Percentiles rank a stretch among this genome's conserved stretches.
Conservation (phyloP, 1,284 basidiomycete species). For the Ustanciosporium gigantosporum region DNA sequence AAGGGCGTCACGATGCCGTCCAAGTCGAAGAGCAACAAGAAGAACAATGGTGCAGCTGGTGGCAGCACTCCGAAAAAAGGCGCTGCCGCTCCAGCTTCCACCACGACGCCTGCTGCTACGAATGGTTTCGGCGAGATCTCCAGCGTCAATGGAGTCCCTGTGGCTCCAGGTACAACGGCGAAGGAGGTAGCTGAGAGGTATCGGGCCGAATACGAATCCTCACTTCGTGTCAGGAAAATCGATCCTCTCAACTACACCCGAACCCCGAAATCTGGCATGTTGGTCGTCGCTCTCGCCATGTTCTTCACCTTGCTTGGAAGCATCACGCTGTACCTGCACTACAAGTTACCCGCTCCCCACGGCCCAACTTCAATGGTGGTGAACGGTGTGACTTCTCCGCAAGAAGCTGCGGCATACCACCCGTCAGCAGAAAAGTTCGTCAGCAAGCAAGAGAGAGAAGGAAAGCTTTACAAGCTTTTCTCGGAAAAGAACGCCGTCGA, state of each 20-base stretch:
- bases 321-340: conserved; percentile 48
- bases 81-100: conserved; percentile 3
- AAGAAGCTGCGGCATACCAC: conserved; percentile 32
- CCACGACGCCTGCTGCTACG: no score
- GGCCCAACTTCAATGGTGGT: conserved; percentile 27
- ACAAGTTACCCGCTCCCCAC: conserved; percentile 50
- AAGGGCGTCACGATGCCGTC: conserved; percentile 12
- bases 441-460: conserved; percentile 6
- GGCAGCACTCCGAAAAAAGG: conserved; percentile 35
- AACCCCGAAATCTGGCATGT: conserved; percentile 30
- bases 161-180: not conserved
- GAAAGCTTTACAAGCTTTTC: conserved; percentile 34
- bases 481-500: conserved; percentile 51
- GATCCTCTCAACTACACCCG: conserved; percentile 26
- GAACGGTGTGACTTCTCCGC: conserved; percentile 15
- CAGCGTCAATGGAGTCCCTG: not conserved
- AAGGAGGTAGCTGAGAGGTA: not conserved
- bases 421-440: conserved; percentile 14
- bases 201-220: no score
- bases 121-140: no score
- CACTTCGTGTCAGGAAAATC: no score
- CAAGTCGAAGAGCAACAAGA: conserved; percentile 19
- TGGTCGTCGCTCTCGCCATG: conserved; percentile 22
- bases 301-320: conserved; percentile 31
- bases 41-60: no score